Evolutionary conservation across 2,329 filamentous ascomycete species (phyloP), one percentile per base, ranked within the genome.

Genomic region (Fusarium brachygibbosum): DNA sequence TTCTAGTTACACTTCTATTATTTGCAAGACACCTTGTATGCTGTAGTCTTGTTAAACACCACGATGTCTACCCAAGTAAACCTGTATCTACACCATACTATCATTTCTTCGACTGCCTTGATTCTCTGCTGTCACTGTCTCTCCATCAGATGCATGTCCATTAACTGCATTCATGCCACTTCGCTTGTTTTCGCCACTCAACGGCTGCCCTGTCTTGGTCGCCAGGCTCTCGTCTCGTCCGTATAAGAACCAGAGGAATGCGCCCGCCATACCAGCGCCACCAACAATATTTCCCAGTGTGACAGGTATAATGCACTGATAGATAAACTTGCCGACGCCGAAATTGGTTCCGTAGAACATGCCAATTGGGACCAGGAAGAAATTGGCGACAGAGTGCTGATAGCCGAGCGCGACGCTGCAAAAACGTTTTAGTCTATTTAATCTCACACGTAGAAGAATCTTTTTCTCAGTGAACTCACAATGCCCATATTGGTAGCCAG

Each of bases 201-300:
- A n/a, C 1, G 40, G 40, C 4, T 37, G 51, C 4, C 40, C 40
- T 2, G 51, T 46, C 21, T 37, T 46, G 1, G 51, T 37, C 13
- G 51, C 40, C 6, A 54, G 10, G 1, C 6, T 29, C 5, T 54
- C 51, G 4, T 29, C 21, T 1, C 51, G 14, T 4, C 51, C 40
- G 2, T 46, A 46, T 12, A 54, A 21, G n/a, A 46, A 54, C 51
- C 51, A 54, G 3, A 54, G 14, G 17, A 54, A 54, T 46, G 23
- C 51, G 9, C 51, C 52, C n/a, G 31, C 23, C 52, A 55, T 55
- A 6, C 17, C 1, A 3, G 41, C 52, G 2, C 41, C 41, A 5
- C 52, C 52, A 3, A 55, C 7, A 1, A 48, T 37, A 6, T 55
- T 55, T 10, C 52, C 41, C n/a, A 37, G 5, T 1, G 52, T 55